A percentile compares a stretch with the other conserved stretches of the same genome.
Evolutionary conservation across 1,284 basidiomycete species (phyloP).

Genomic region (Moesziomyces sp.): DNA sequence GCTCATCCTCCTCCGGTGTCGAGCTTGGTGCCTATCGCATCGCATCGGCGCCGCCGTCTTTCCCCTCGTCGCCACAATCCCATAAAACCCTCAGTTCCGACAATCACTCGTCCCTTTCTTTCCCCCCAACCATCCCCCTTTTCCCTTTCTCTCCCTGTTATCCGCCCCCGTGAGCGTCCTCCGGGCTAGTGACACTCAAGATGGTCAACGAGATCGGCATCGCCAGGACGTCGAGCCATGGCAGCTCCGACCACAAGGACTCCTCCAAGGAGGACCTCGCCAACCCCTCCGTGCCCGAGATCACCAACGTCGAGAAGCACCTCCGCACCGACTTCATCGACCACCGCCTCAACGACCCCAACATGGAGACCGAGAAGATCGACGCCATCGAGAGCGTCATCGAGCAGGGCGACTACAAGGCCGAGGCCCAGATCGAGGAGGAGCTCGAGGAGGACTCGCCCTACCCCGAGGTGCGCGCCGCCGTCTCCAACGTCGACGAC

Average conservation of each 20-base stretch:
- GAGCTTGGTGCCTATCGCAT: too few relatives aligned
- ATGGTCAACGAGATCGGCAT: slow-evolving; percentile 45
- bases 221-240: slow-evolving; percentile 23
- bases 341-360: slow-evolving; percentile 54
- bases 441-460: slow-evolving; percentile 61
- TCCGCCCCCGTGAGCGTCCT: slow-evolving; percentile 5
- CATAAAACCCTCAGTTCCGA: too few relatives aligned
- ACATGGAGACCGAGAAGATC: slow-evolving; percentile 48
- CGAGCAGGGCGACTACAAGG: slow-evolving; percentile 56
- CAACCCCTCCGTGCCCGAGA: slow-evolving; percentile 15
- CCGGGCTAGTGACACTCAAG: slow-evolving; percentile 7
- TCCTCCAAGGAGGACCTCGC: slow-evolving; percentile 41
- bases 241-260: slow-evolving; percentile 28
- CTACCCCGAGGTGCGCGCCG: slow-evolving; percentile 62
- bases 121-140: not conserved
- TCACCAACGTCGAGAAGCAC: slow-evolving; percentile 44
- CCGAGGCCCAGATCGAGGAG: slow-evolving; percentile 46
- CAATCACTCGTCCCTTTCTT: not conserved
- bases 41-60: too few relatives aligned
- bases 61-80: too few relatives aligned
- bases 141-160: not conserved
- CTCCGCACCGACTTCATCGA: slow-evolving; percentile 45
- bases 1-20: too few relatives aligned
- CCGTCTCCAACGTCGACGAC: slow-evolving; percentile 64
- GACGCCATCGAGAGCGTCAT: slow-evolving; percentile 46